A percentile compares a stretch with the other conserved stretches of the same genome.
These are phyloP conservation scores for Lactifluus rugatus DNA, from an alignment of 768 basidiomycete genomes.

Conservation along the genomic window DNA sequence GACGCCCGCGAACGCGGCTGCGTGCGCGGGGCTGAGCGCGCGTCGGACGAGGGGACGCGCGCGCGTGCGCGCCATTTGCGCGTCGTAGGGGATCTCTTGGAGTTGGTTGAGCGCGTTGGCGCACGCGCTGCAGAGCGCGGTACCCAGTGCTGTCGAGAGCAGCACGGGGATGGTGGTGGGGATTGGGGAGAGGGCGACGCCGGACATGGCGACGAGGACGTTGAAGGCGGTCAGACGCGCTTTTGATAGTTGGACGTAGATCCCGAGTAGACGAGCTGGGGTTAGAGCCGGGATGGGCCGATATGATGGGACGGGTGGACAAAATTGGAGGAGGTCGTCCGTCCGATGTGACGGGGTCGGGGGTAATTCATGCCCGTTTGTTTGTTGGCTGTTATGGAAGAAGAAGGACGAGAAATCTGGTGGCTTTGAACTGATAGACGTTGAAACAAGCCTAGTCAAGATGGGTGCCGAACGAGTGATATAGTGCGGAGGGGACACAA, in stretches of 20 bases:
- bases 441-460: slow-evolving; percentile 3
- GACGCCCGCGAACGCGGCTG: slow-evolving; percentile 61
- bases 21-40: slow-evolving; percentile 79
- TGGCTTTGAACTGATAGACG: not conserved
- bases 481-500: not conserved
- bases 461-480: slow-evolving; percentile 10
- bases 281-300: slow-evolving; percentile 32
- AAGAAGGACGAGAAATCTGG: slow-evolving; percentile 15
- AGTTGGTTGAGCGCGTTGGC: slow-evolving; percentile 95
- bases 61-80: slow-evolving; percentile 90
- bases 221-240: slow-evolving; percentile 73
- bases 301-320: slow-evolving; percentile 20
- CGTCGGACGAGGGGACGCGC: slow-evolving; percentile 77
- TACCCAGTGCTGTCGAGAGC: slow-evolving; percentile 80
- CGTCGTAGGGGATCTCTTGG: slow-evolving; percentile 91
- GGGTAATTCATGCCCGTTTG: not conserved
- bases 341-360: not conserved
- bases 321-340: slow-evolving; percentile 5
- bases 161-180: slow-evolving; percentile 78
- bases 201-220: slow-evolving; percentile 82
- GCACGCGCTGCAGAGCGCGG: slow-evolving; percentile 81
- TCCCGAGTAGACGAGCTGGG: slow-evolving; percentile 41
- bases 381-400: not conserved
- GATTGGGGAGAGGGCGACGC: slow-evolving; percentile 86
- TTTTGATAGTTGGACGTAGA: slow-evolving; percentile 81